phyloP scores from a whole-genome alignment of 139 green algal species.

The Chlamydomonas eustigma region DNA sequence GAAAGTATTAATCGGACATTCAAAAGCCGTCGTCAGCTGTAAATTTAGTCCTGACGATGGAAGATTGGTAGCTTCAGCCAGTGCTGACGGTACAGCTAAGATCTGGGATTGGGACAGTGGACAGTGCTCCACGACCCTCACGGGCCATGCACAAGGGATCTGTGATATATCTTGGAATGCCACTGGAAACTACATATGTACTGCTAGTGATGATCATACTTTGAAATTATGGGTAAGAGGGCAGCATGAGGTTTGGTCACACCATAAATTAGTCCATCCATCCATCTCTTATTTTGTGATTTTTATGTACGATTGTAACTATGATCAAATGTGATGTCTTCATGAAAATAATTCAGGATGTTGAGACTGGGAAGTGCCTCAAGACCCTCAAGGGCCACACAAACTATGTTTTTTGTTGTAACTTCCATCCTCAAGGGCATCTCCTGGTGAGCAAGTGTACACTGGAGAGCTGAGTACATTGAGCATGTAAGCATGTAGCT shows the following conservation, averaged over 20 bases:
- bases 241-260: too few species aligned
- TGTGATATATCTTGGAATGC: slow-evolving; percentile 79
- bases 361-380: slow-evolving; percentile 46
- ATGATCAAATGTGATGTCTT: slow-evolving; percentile 21
- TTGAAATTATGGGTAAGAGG: slow-evolving; percentile 45
- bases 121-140: slow-evolving; percentile 27
- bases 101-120: slow-evolving; percentile 65
- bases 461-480: too few species aligned
- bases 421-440: slow-evolving; percentile 70
- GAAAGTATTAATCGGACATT: background rate
- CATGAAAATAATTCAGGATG: slow-evolving; percentile 63
- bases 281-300: too few species aligned
- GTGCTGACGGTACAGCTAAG: slow-evolving; percentile 60
- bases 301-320: too few species aligned
- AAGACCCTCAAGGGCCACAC: slow-evolving; percentile 72
- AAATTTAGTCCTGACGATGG: slow-evolving; percentile 6
- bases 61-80: slow-evolving; percentile 57
- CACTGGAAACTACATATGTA: slow-evolving; percentile 52
- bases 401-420: slow-evolving; percentile 81
- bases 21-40: slow-evolving; percentile 2
- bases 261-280: too few species aligned
- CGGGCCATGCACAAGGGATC: slow-evolving; percentile 60
- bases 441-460: slow-evolving; percentile 58
- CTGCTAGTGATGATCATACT: slow-evolving; percentile 63
- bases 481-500: background rate